phyloP scores from a whole-genome alignment of 225 moss, liverwort and hornwort species.

The Marchantia polymorpha region DNA sequence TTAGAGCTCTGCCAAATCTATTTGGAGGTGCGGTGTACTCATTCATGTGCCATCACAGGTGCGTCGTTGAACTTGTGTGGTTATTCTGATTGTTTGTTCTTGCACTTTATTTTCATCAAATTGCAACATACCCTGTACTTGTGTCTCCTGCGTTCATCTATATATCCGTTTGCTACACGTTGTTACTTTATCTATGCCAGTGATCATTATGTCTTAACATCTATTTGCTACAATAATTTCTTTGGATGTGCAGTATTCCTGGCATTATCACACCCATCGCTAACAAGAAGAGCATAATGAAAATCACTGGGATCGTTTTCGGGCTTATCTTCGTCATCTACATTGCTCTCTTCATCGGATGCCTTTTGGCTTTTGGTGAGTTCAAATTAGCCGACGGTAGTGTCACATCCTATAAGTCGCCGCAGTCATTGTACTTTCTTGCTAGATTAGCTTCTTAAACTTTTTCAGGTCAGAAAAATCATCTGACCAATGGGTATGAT shows the following conservation, averaged over 20 bases:
- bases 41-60: slow-evolving; percentile 99
- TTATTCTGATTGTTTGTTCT: no score
- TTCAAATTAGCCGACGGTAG: background rate
- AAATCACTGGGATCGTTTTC: slow-evolving; percentile 56
- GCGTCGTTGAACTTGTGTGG: background rate
- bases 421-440: background rate
- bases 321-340: slow-evolving; percentile 65
- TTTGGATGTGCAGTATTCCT: slow-evolving; percentile 58
- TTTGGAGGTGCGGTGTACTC: slow-evolving; percentile 99
- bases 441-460: no score
- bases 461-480: no score
- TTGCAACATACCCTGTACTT: no score
- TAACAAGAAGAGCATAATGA: slow-evolving; percentile 64
- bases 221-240: background rate
- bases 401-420: background rate
- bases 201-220: no score
- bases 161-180: no score
- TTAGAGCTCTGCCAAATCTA: slow-evolving; percentile 89
- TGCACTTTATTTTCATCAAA: no score
- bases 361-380: slow-evolving; percentile 86
- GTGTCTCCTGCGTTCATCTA: no score
- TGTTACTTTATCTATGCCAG: no score
- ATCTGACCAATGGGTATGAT: background rate
- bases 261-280: slow-evolving; percentile 84
- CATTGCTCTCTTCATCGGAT: slow-evolving; percentile 57